Conservation (phyloP, 1,284 basidiomycete species). For the Ustilago shanxiensis region DNA sequence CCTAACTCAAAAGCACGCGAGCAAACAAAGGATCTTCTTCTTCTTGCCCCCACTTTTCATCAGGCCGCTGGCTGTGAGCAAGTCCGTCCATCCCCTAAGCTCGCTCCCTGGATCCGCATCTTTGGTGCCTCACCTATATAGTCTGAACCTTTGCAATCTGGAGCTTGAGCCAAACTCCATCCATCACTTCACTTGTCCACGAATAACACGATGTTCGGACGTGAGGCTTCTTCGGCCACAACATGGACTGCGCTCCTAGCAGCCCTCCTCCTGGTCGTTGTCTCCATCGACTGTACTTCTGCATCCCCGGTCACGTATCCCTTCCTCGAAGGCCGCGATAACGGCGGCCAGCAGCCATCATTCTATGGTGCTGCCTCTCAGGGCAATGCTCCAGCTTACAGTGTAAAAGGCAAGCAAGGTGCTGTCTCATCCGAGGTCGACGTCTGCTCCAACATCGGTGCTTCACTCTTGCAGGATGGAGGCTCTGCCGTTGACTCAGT, state of each 20-base stretch:
- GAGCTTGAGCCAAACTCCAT: no score
- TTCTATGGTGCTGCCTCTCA: slow-evolving; percentile 59
- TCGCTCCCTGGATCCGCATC: neutral
- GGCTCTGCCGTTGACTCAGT: slow-evolving; percentile 71
- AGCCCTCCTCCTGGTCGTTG: neutral
- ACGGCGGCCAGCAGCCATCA: slow-evolving; percentile 26
- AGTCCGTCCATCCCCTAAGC: neutral
- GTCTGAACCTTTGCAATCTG: neutral
- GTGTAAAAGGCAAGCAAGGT: slow-evolving; percentile 51
- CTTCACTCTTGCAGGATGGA: slow-evolving; percentile 69
- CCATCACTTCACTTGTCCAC: neutral
- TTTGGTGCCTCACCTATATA: neutral
- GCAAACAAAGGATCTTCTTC: neutral
- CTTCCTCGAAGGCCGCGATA: slow-evolving; percentile 17
- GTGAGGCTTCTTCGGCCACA: neutral
- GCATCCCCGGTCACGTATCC: slow-evolving; percentile 19
- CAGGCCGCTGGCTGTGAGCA: neutral
- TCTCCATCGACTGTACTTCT: neutral
- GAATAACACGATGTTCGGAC: slow-evolving; percentile 6
- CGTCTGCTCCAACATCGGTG: slow-evolving; percentile 71
- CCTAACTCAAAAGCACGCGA: slow-evolving; percentile 18
- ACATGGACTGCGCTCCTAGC: slow-evolving; percentile 14
- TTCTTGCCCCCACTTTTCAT: neutral
- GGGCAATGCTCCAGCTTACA: slow-evolving; percentile 47
- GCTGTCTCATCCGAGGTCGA: slow-evolving; percentile 69